Evolutionary conservation across 2,329 filamentous ascomycete species (phyloP).

Genomic region (Colletotrichum caudatum): DNA sequence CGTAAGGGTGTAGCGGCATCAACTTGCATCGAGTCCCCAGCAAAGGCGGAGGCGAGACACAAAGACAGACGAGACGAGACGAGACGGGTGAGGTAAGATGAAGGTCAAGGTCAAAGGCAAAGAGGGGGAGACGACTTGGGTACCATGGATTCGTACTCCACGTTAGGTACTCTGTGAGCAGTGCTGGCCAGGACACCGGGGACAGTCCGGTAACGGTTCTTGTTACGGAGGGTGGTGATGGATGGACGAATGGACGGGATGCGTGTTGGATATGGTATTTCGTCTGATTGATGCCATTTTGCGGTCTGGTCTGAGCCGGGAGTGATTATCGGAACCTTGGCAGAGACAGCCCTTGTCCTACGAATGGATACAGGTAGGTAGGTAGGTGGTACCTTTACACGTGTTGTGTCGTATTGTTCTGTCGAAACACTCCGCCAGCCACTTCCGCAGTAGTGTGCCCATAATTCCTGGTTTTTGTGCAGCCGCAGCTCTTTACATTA

Average conservation of each 20-base stretch:
- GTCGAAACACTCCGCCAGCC: slow-evolving; percentile 11
- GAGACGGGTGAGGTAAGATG: slow-evolving; percentile 22
- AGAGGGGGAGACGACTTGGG: slow-evolving; percentile 14
- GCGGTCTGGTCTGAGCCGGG: slow-evolving; percentile 19
- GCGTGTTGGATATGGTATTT: slow-evolving; percentile 33
- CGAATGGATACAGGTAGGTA: background rate
- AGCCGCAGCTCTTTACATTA: background rate
- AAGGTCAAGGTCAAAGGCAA: slow-evolving; percentile 34
- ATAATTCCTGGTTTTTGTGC: slow-evolving; percentile 14
- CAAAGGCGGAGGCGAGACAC: slow-evolving; percentile 35
- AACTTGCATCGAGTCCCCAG: slow-evolving; percentile 32
- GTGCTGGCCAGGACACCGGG: background rate
- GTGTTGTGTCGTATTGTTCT: slow-evolving; percentile 1
- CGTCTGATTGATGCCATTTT: slow-evolving; percentile 40
- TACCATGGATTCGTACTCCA: slow-evolving; percentile 8
- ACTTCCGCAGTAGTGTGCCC: slow-evolving; percentile 1
- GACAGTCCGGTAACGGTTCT: slow-evolving; percentile 6
- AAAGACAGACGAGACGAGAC: slow-evolving; percentile 25
- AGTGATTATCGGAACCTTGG: slow-evolving; percentile 27
- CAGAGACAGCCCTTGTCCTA: slow-evolving; percentile 25
- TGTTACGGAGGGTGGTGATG: slow-evolving; percentile 12
- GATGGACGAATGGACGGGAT: slow-evolving; percentile 25
- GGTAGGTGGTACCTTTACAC: background rate
- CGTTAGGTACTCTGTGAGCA: slow-evolving; percentile 11
- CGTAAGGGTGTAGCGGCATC: slow-evolving; percentile 40